Evolutionary conservation across 1,139 yeast genomes (phyloP), one percentile per base, ranked within the genome.

Genomic region (Petasospora fabianii): DNA sequence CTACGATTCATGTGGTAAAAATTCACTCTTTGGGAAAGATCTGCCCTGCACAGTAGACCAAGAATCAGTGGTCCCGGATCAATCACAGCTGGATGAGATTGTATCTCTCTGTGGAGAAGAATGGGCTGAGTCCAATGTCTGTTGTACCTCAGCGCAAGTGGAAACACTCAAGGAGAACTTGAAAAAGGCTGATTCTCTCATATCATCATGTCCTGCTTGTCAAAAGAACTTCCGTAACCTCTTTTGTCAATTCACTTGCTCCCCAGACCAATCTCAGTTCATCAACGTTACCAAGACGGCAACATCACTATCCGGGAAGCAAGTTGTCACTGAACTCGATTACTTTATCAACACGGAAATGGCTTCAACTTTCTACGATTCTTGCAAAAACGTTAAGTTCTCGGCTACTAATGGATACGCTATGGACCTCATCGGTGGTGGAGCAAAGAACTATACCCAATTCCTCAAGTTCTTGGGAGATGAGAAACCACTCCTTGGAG

Each of bases 381-480:
- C 96, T 2, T 92, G 98, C 64, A 84, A 85, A 53, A 78, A 83
- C 47, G 84, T 92, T 58, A 88, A 90, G 62, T 90, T 92, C 59
- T 80, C 92, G 4, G 96, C 97, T 6, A 88, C 97, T 9, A 90
- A 90, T 61, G 97, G 97, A 3, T 85, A 75, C 54, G 97, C 97
- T 8, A 88, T 92, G 97, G 97, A 92, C 58, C 71, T 92, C 36
- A 83, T 92, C 36, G 98, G 98, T 6, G 98, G 98, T 9, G 97
- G 97, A 0, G 97, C 97, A 3, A 73, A 71, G 43, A 77, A 80
- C 54, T 85, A 76, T 56, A 56, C 67, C 31, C 78, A 77, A 38
- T 92, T 92, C 57, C 66, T 92, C 50, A 85, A 87, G 61, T 92
- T 90, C 56, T 63, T 92, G 42, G 97, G 97, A 6, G 97, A 90